Percentiles rank a stretch among this genome's conserved stretches.
These are phyloP conservation scores for Saccharomycopsis javanensis DNA, from an alignment of 805 yeast genomes.

Conservation along the genomic window DNA sequence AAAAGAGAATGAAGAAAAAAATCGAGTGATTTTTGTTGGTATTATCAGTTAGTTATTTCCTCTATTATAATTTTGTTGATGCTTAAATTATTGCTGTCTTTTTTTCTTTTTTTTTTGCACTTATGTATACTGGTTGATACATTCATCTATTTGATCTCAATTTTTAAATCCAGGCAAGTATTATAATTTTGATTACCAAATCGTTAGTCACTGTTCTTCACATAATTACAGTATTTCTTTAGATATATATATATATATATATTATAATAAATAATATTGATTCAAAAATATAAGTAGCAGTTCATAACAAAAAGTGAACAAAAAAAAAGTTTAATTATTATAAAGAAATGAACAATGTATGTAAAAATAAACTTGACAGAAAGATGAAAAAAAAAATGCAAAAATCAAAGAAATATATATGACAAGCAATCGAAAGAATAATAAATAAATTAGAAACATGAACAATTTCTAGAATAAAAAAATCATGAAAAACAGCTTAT, in stretches of 20 bases:
- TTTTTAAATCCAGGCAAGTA: no score
- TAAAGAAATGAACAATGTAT: not conserved
- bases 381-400: not conserved
- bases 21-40: no score
- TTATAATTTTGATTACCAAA: no score
- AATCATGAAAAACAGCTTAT: not conserved
- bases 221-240: no score
- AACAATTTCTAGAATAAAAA: not conserved
- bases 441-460: slow-evolving; percentile 2
- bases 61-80: no score
- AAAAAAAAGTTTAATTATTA: not conserved
- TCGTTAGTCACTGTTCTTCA: no score
- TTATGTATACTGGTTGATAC: slow-evolving; percentile 1
- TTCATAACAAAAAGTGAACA: not conserved
- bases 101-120: no score
- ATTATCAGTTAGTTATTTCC: no score
- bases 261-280: not conserved
- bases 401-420: not conserved
- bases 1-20: no score
- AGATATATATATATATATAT: no score
- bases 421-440: slow-evolving; percentile 1
- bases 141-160: not conserved
- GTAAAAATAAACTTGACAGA: not conserved
- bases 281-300: slow-evolving; percentile 1
- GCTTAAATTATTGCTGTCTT: not conserved